A percentile compares a stretch with the other conserved stretches of the same genome.
These are phyloP conservation scores for Dichotomocladium elegans DNA, from an alignment of 371 early-diverging fungal genomes.

Conservation along the genomic window DNA sequence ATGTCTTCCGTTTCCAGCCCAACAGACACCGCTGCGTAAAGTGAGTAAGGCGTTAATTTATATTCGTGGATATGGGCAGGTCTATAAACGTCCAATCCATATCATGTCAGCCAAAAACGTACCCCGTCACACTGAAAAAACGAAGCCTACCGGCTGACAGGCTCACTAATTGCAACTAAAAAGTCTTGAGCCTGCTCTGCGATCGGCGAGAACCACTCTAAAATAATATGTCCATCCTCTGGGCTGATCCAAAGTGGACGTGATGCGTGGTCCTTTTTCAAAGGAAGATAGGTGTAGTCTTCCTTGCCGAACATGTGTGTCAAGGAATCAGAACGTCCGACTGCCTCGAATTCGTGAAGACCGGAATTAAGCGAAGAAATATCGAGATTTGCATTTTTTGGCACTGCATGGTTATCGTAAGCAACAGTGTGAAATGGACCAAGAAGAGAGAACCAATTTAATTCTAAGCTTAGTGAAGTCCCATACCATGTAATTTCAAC, in stretches of 20 bases:
- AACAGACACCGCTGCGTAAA: conserved; percentile 99
- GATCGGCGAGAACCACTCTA: conserved; percentile 96
- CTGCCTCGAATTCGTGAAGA: conserved; percentile 22
- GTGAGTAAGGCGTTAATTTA: conserved; percentile 94
- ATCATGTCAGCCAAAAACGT: too few species aligned
- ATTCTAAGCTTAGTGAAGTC: neutral
- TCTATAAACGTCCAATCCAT: conserved; percentile 41
- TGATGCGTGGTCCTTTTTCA: conserved; percentile 86
- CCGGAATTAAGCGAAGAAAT: conserved; percentile 30
- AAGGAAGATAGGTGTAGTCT: conserved; percentile 71
- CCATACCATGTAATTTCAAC: conserved; percentile 36
- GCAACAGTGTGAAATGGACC: too few species aligned
- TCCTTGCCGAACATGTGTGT: conserved; percentile 66
- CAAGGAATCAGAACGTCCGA: conserved; percentile 42
- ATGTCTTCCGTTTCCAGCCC: conserved; percentile 97
- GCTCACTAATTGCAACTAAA: conserved; percentile 98
- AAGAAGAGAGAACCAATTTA: neutral
- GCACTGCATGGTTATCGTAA: too few species aligned
- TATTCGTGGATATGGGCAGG: conserved; percentile 98
- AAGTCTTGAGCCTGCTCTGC: conserved; percentile 98
- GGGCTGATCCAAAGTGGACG: conserved; percentile 97
- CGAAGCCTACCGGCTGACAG: conserved; percentile 75
- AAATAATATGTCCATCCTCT: conserved; percentile 88
- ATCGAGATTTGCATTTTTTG: conserved; percentile 57
- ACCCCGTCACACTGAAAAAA: too few species aligned